These are phyloP conservation scores for Gracilaria domingensis DNA, from an alignment of 23 red algal species.

Conservation along the genomic window DNA sequence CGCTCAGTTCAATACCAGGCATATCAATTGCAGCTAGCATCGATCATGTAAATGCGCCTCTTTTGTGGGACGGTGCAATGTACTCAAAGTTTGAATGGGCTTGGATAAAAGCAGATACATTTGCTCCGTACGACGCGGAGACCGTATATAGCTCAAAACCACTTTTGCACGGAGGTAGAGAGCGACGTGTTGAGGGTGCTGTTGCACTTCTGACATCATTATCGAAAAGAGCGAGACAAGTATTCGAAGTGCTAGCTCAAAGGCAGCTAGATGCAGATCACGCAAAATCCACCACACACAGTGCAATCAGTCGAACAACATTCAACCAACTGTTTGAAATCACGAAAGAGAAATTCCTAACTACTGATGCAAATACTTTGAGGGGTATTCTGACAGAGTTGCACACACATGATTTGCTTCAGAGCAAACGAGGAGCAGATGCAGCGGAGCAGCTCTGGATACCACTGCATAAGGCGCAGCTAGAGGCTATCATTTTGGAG, in stretches of 20 bases:
- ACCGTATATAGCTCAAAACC: slow-evolving; percentile 59
- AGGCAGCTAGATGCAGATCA: slow-evolving; percentile 36
- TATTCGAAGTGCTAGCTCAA: slow-evolving; percentile 83
- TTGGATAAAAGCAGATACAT: slow-evolving; percentile 79
- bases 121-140: slow-evolving; percentile 73
- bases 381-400: slow-evolving; percentile 67
- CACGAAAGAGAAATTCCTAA: slow-evolving; percentile 48
- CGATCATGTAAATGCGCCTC: slow-evolving; percentile 83
- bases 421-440: slow-evolving; percentile 54
- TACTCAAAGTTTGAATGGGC: slow-evolving; percentile 75
- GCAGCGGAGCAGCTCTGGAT: slow-evolving; percentile 70
- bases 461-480: slow-evolving; percentile 48
- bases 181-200: slow-evolving; percentile 72
- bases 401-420: slow-evolving; percentile 66
- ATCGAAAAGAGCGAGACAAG: slow-evolving; percentile 73
- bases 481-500: slow-evolving; percentile 40
- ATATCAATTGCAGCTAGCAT: slow-evolving; percentile 79
- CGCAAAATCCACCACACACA: background rate
- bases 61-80: slow-evolving; percentile 80
- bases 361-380: slow-evolving; percentile 51
- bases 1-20: slow-evolving; percentile 57
- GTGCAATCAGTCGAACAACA: slow-evolving; percentile 38
- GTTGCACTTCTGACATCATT: slow-evolving; percentile 79
- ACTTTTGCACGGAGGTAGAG: slow-evolving; percentile 47
- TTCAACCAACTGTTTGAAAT: slow-evolving; percentile 65